Conservation (phyloP, 148 eudicot genomes). For the Pouteria glomerata region DNA sequence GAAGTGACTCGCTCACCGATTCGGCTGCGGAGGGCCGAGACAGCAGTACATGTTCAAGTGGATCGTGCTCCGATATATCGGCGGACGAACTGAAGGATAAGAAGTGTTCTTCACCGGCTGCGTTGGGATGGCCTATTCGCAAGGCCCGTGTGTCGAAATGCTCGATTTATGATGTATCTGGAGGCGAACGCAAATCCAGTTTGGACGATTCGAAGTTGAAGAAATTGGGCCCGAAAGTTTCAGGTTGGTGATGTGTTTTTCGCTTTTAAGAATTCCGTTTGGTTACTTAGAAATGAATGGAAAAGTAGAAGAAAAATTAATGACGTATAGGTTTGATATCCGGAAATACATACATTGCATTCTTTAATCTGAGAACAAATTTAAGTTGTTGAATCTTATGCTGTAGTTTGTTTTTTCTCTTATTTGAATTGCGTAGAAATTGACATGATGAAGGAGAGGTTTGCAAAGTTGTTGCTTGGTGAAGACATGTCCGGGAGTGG, state of each 20-base stretch:
- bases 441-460: constrained; percentile 95
- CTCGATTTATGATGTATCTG: constrained; percentile 24
- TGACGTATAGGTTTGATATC: not conserved
- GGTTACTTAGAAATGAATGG: not conserved
- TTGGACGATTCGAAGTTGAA: constrained; percentile 36
- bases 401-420: not conserved
- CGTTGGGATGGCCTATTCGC: constrained; percentile 74
- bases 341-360: no score
- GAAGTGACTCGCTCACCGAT: constrained; percentile 17
- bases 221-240: constrained; percentile 45
- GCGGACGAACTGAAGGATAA: constrained; percentile 12
- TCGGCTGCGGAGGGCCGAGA: constrained; percentile 33
- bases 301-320: not conserved
- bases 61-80: constrained; percentile 37
- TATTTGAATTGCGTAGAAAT: constrained; percentile 35
- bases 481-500: constrained; percentile 99
- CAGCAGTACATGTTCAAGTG: constrained; percentile 35
- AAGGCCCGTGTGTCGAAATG: constrained; percentile 39
- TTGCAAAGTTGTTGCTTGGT: constrained; percentile 83
- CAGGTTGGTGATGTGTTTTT: constrained; percentile 43
- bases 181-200: constrained; percentile 21
- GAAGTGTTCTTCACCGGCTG: constrained; percentile 35
- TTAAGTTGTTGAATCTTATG: not conserved
- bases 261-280: not conserved
- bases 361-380: not conserved